phyloP scores from a whole-genome alignment of 441 rosid species.

The Eutrema salsugineum region DNA sequence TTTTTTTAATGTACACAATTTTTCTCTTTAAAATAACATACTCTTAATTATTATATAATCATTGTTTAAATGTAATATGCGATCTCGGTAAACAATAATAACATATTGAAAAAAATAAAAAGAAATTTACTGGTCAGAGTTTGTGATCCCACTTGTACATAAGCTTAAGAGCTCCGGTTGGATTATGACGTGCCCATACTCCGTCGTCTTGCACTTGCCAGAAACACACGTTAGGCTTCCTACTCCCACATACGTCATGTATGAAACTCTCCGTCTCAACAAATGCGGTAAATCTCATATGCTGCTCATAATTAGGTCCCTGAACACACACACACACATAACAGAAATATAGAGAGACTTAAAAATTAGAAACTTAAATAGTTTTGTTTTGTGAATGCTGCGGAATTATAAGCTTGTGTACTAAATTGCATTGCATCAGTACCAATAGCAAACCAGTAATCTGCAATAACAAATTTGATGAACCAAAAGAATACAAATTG shows the following conservation, averaged over 20 bases:
- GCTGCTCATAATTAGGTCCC: conserved; percentile 4
- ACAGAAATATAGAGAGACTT: too few species aligned
- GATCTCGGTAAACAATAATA: not conserved
- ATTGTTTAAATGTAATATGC: not conserved
- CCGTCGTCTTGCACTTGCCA: not conserved
- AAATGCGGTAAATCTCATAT: not conserved
- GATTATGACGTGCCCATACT: not conserved
- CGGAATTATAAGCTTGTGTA: not conserved
- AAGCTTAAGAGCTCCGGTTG: not conserved
- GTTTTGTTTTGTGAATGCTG: not conserved
- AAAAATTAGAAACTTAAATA: not conserved
- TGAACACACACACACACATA: not conserved
- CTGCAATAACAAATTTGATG: not conserved
- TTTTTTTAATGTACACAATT: not conserved
- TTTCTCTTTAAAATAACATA: not conserved
- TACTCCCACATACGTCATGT: not conserved
- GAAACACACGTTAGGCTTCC: not conserved
- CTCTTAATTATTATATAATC: too few species aligned
- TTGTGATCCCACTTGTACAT: not conserved
- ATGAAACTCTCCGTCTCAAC: not conserved
- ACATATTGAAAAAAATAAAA: not conserved
- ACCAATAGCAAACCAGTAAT: too few species aligned
- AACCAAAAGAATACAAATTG: not conserved
- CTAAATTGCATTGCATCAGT: not conserved
- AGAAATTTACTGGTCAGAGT: too few species aligned